A percentile compares a stretch with the other conserved stretches of the same genome.
Evolutionary conservation across 2,329 filamentous ascomycete species (phyloP).

Genomic region (Chalaropsis ovoidea): DNA sequence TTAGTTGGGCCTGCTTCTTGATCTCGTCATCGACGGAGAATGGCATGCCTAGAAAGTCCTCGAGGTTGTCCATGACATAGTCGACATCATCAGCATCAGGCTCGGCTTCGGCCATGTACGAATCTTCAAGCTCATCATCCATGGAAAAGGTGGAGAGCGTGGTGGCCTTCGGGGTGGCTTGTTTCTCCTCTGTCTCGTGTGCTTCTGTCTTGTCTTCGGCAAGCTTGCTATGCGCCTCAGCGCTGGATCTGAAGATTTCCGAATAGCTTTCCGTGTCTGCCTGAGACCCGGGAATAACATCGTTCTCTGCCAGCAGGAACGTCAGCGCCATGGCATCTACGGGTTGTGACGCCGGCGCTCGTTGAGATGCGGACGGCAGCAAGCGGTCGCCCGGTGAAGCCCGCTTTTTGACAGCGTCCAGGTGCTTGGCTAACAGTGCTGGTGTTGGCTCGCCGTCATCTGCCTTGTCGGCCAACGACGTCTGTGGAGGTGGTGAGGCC

Average conservation of each 20-base stretch:
- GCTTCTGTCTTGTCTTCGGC: constrained; percentile 9
- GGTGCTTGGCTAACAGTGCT: constrained; percentile 22
- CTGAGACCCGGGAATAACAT: constrained; percentile 24
- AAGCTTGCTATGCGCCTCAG: constrained; percentile 16
- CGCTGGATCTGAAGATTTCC: constrained; percentile 15
- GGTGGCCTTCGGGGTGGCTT: background rate
- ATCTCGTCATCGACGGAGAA: constrained; percentile 33
- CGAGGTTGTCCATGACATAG: constrained; percentile 39
- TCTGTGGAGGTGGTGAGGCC: constrained; percentile 19
- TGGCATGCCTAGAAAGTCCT: constrained; percentile 36
- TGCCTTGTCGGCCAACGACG: background rate
- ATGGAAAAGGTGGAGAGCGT: background rate
- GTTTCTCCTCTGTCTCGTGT: constrained; percentile 15
- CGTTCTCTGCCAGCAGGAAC: constrained; percentile 39
- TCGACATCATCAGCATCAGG: constrained; percentile 36
- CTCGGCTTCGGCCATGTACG: constrained; percentile 30
- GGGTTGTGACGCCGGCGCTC: constrained; percentile 34
- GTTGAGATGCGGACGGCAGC: constrained; percentile 38
- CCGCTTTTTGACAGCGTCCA: constrained; percentile 16
- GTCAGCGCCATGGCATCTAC: constrained; percentile 42
- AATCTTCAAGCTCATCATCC: constrained; percentile 12
- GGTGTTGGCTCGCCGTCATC: constrained; percentile 26
- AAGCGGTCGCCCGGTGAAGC: constrained; percentile 27
- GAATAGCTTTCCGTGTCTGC: constrained; percentile 21
- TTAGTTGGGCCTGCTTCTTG: constrained; percentile 24